Evolutionary conservation across 805 yeast species (phyloP), one percentile per base, ranked within the genome.

Genomic region (Schizosaccharomyces pombe): DNA sequence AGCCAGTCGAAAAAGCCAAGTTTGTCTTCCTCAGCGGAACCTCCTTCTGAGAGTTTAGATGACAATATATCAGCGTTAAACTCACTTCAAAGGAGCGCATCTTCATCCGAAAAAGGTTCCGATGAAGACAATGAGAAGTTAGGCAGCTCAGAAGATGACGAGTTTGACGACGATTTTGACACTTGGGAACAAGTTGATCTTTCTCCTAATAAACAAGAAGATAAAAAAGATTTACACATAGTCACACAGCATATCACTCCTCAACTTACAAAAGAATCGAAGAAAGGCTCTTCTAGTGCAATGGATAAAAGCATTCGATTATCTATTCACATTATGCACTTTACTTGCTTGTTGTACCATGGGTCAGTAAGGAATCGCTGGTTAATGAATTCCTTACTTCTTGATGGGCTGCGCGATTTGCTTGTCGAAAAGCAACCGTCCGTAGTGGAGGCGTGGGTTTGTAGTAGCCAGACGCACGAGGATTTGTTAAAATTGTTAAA

Each of bases 121-220:
- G n/a, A n/a, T n/a, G n/a, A n/a, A n/a, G n/a, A n/a, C n/a, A n/a
- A n/a, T n/a, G n/a, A n/a, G n/a, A n/a, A n/a, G n/a, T n/a, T n/a
- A n/a, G n/a, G n/a, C n/a, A n/a, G n/a, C n/a, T n/a, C n/a, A n/a
- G 14, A 16, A 2, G 49, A 43, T n/a, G 28, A 24, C 12, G 49
- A 43, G 14, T 28, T 22, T 43, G 49, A 43, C 19, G 19, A 19
- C 11, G 49, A 43, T 43, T 28, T 22, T 19, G 49, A 43, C 14
- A 26, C 14, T 14, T 43, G 49, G 49, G 49, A 43, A 12, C 49
- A 43, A 43, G 49, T 43, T 5, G 49, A 43, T 43, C 30, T 43
- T 9, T 32, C 37, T n/a, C n/a, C n/a, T 26, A 12, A 26, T 11
- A 43, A 43, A 43, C 19, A 43, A 24, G 26, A 43, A 6, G 49